Percentiles rank a stretch among this genome's conserved stretches.
phyloP scores from a whole-genome alignment of 2,329 filamentous ascomycete species.

The Fusarium marasasianum region DNA sequence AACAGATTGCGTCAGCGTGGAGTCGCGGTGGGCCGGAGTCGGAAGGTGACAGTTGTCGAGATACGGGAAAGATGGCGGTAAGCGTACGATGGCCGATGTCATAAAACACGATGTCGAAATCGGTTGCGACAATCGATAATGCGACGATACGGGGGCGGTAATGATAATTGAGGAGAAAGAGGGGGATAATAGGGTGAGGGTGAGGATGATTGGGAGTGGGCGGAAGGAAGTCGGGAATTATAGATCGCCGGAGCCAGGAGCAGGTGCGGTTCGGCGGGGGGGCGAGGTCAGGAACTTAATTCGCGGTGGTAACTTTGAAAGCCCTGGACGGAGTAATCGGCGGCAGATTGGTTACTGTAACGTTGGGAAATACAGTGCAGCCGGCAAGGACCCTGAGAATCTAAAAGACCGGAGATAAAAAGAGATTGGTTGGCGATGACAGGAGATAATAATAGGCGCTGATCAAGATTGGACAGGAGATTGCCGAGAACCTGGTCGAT shows the following conservation, averaged over 20 bases:
- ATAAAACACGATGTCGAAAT: constrained; percentile 1
- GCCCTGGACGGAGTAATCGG: neutral
- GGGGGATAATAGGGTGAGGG: neutral
- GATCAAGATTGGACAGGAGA: constrained; percentile 15
- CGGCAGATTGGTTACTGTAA: neutral
- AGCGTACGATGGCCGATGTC: neutral
- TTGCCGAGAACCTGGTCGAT: constrained; percentile 16
- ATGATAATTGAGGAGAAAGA: constrained; percentile 19
- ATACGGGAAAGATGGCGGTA: constrained; percentile 24
- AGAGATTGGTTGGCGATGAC: constrained; percentile 16
- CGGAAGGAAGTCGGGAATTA: constrained; percentile 24
- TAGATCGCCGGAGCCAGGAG: constrained; percentile 36
- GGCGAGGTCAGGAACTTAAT: constrained; percentile 12
- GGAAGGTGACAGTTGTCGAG: constrained; percentile 32
- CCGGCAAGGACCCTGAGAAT: constrained; percentile 28
- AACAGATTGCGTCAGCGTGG: constrained; percentile 47
- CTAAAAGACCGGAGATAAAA: constrained; percentile 21
- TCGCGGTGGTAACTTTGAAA: neutral
- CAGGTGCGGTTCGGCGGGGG: constrained; percentile 31
- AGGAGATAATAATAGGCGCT: constrained; percentile 27
- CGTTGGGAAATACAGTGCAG: neutral
- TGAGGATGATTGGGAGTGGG: constrained; percentile 5
- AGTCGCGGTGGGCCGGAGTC: constrained; percentile 37
- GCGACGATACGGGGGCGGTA: constrained; percentile 3
- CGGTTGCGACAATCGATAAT: constrained; percentile 12